Conservation (phyloP, 352 stramenopile genomes). For the Phytophthora tentaculata region DNA sequence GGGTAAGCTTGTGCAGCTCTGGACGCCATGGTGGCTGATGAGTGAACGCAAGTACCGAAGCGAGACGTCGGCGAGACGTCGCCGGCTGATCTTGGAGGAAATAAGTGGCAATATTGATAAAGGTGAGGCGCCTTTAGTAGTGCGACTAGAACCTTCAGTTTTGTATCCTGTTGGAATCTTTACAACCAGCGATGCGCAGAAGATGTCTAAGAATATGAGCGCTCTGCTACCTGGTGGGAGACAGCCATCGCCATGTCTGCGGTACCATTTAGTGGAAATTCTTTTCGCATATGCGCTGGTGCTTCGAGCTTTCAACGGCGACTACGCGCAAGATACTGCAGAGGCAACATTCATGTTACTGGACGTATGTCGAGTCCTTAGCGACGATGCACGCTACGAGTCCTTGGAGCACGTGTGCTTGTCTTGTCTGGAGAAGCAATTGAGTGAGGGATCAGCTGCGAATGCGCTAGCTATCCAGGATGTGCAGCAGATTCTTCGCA, state of each 20-base stretch:
- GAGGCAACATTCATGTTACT: slow-evolving; percentile 58
- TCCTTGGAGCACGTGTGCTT: slow-evolving; percentile 56
- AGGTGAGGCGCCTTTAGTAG: background rate
- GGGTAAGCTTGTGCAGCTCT: slow-evolving; percentile 67
- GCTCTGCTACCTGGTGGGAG: slow-evolving; percentile 37
- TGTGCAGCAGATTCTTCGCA: slow-evolving; percentile 41
- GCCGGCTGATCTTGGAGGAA: slow-evolving; percentile 60
- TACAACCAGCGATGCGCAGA: slow-evolving; percentile 39
- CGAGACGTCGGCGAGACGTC: slow-evolving; percentile 50
- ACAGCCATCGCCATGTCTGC: slow-evolving; percentile 48
- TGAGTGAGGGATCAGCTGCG: slow-evolving; percentile 9
- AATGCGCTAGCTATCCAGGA: slow-evolving; percentile 55
- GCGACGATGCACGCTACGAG: slow-evolving; percentile 51
- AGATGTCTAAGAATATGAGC: slow-evolving; percentile 45
- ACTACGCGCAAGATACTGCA: slow-evolving; percentile 64
- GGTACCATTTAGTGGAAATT: slow-evolving; percentile 71
- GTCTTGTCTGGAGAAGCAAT: slow-evolving; percentile 42
- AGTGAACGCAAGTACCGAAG: slow-evolving; percentile 49
- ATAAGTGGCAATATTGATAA: slow-evolving; percentile 25
- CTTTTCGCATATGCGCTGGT: slow-evolving; percentile 76
- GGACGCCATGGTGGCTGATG: slow-evolving; percentile 79
- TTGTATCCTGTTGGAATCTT: slow-evolving; percentile 61
- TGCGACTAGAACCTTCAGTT: slow-evolving; percentile 19
- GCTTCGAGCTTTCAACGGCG: slow-evolving; percentile 79
- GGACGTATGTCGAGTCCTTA: slow-evolving; percentile 56